phyloP scores from a whole-genome alignment of 2,329 filamentous ascomycete genomes.

The Aspergillus costaricaensis region DNA sequence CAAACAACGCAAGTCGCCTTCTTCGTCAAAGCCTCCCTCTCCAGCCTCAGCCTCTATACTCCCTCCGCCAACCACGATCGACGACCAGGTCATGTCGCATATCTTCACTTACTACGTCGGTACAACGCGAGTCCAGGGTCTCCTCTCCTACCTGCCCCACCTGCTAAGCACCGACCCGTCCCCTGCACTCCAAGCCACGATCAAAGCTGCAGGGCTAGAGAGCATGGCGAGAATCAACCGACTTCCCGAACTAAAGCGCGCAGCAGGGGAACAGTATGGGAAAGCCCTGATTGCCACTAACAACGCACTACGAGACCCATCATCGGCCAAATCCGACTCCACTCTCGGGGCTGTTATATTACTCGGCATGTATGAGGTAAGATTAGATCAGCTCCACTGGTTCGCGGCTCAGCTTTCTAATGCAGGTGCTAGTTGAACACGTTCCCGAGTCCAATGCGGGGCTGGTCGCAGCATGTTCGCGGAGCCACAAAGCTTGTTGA shows the following conservation, averaged over 20 bases:
- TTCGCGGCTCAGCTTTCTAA: too few species aligned
- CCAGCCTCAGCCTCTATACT: too few species aligned
- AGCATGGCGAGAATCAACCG: constrained; percentile 10
- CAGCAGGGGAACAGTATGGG: constrained; percentile 8
- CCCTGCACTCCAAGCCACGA: constrained; percentile 4
- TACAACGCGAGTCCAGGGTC: constrained; percentile 1
- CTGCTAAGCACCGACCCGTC: constrained; percentile 8
- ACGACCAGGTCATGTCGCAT: constrained; percentile 13
- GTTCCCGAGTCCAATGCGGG: too few species aligned
- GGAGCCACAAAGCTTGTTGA: not conserved
- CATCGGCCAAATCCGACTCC: constrained; percentile 9
- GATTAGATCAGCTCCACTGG: not conserved
- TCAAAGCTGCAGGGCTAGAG: constrained; percentile 13
- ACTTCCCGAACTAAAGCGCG: not conserved
- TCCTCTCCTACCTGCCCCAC: not conserved
- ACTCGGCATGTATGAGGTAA: constrained; percentile 14
- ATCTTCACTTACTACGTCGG: constrained; percentile 9
- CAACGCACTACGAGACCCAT: constrained; percentile 5
- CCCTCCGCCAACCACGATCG: not conserved
- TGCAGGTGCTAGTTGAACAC: too few species aligned
- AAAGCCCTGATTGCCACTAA: constrained; percentile 13
- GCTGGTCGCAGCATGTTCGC: not conserved
- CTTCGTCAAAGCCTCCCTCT: not conserved
- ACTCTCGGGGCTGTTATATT: constrained; percentile 13
- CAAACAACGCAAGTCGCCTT: not conserved